Evolutionary conservation across 768 basidiomycete genomes (phyloP), one percentile per base, ranked within the genome.

Genomic region (Steccherinum ochraceum): DNA sequence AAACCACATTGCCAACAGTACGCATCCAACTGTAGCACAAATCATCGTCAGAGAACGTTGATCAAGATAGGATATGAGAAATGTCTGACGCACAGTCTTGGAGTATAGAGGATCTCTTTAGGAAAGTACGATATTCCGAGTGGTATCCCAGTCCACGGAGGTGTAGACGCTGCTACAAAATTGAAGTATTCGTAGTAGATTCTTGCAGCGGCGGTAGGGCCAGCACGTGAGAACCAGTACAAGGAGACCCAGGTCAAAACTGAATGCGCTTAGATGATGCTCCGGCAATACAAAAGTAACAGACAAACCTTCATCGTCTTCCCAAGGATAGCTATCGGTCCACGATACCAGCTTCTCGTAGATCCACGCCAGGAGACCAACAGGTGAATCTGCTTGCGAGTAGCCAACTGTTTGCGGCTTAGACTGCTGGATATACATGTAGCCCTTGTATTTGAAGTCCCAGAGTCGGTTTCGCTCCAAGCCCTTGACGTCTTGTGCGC

Each of bases 311-410:
- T 82, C 78, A 24, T 83, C 80, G 45, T 79, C 77, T 12, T 69
- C 67, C 80, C 81, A 83, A 0, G 71, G 70, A 60, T 83, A 81
- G 1, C 60, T 55, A 55, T 82, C 80, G 0, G 67, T 55, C 69
- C 64, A 67, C 0, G 18, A 25, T 1, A 65, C 56, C 20, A 60
- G 58, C 50, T 69, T 68, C 57, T 69, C 67, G 49, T 69, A 69
- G 16, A 69, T 64, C 69, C 69, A 70, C 3, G 67, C 67, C 5
- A 70, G 59, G 2, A 70, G 57, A 0, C 78, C 82, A 4, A 70
- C 71, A 5, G 82, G 83, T 5, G 80, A 82, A 54, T 84, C 82
- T 1, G 77, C 66, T 2, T 83, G 64, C 7, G 67, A 55, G 54
- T 83, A 83, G 0, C 78, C 80, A 1, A 69, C 41, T 0, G 67